Conservation (phyloP, 768 basidiomycete species). For the Inosperma sp. region DNA sequence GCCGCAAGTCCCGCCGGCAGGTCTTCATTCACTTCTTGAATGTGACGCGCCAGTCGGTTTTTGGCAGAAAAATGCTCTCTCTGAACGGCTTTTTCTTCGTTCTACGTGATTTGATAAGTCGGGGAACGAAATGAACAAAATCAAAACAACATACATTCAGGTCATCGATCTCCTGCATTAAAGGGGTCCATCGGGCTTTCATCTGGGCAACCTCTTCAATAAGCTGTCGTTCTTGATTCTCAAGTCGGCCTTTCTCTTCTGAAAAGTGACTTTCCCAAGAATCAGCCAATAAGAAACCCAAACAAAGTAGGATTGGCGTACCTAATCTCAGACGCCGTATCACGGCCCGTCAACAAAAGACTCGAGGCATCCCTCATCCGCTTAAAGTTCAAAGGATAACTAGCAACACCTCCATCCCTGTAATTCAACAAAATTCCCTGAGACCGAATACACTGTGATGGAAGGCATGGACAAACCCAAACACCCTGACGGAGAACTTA, state of each 20-base stretch:
- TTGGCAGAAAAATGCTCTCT: slow-evolving; percentile 29
- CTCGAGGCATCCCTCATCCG: slow-evolving; percentile 33
- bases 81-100: slow-evolving; percentile 26
- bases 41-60: no score
- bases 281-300: background rate
- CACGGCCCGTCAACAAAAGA: slow-evolving; percentile 50
- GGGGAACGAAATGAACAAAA: background rate
- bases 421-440: background rate
- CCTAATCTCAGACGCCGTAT: slow-evolving; percentile 46
- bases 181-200: slow-evolving; percentile 28
- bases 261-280: slow-evolving; percentile 40
- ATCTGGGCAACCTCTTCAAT: slow-evolving; percentile 26
- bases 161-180: slow-evolving; percentile 25
- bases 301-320: slow-evolving; percentile 24
- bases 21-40: slow-evolving; percentile 62
- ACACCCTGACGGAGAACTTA: slow-evolving; percentile 58
- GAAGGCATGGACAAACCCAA: slow-evolving; percentile 42
- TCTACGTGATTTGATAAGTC: slow-evolving; percentile 16
- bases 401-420: slow-evolving; percentile 68
- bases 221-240: slow-evolving; percentile 36
- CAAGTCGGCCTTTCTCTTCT: slow-evolving; percentile 33
- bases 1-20: slow-evolving; percentile 58
- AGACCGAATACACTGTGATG: background rate
- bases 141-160: slow-evolving; percentile 30
- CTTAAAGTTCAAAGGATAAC: slow-evolving; percentile 34